These are phyloP conservation scores for Amphicarpaea edgeworthii DNA, from an alignment of 306 rosid species.

Conservation along the genomic window DNA sequence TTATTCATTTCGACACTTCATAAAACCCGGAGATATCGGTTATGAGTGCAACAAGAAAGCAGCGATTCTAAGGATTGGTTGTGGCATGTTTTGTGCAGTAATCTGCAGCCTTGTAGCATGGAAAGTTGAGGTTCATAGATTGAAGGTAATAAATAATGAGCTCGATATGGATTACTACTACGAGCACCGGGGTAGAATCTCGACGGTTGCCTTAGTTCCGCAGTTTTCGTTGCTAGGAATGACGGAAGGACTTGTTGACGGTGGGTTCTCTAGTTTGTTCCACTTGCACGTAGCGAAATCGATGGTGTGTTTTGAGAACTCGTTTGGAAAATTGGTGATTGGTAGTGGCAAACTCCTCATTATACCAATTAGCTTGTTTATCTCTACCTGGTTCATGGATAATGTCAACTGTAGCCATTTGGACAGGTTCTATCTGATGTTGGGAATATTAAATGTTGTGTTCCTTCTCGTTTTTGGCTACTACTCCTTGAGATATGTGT, in stretches of 20 bases:
- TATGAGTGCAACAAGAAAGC: background rate
- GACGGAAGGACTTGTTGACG: background rate
- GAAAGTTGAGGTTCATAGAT: conserved; percentile 8
- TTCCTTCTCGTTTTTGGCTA: background rate
- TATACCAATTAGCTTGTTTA: background rate
- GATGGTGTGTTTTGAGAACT: background rate
- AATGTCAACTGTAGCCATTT: background rate
- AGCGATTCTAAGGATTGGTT: background rate
- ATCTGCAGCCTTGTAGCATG: conserved; percentile 17
- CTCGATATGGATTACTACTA: background rate
- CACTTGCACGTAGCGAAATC: background rate
- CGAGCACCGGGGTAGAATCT: background rate
- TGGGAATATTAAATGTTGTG: background rate
- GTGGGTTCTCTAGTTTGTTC: background rate
- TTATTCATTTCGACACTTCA: too few species aligned
- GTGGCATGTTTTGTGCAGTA: conserved; percentile 25
- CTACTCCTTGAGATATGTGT: background rate
- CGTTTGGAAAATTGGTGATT: background rate
- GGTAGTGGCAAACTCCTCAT: background rate
- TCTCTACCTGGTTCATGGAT: background rate
- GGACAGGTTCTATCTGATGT: background rate
- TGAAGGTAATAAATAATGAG: too few species aligned
- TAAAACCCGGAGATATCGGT: background rate
- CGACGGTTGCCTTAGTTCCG: background rate
- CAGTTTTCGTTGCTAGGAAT: background rate